Percentiles rank a stretch among this genome's conserved stretches.
Evolutionary conservation across 192 early-diverging fungal genomes (phyloP).

Genomic region (Coemansia sp.): DNA sequence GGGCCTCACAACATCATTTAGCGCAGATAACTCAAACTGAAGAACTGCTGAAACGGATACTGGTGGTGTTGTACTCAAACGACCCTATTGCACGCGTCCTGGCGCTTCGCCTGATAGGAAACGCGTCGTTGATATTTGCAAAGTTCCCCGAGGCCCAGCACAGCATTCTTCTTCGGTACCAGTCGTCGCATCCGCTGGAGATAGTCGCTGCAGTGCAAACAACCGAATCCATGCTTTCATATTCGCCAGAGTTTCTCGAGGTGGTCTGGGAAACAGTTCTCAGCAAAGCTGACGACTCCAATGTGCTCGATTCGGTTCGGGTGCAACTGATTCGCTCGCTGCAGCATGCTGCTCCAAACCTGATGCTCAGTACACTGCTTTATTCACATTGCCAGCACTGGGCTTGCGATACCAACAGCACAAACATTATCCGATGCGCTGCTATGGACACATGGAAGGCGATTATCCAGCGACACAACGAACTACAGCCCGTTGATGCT

Average conservation of each 20-base stretch:
- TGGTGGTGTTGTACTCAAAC: conserved; percentile 53
- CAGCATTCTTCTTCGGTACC: conserved; percentile 48
- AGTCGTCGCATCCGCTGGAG: conserved; percentile 54
- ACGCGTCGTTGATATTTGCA: conserved; percentile 49
- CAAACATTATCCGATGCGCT: conserved; percentile 23
- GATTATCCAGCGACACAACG: conserved; percentile 44
- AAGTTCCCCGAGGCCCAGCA: conserved; percentile 55
- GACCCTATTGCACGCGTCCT: conserved; percentile 55
- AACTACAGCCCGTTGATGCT: conserved; percentile 34
- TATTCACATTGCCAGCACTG: conserved; percentile 37
- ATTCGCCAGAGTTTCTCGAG: conserved; percentile 45
- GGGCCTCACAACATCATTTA: conserved; percentile 40
- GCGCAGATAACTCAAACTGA: conserved; percentile 41
- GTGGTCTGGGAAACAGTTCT: conserved; percentile 55
- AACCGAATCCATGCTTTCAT: conserved; percentile 45
- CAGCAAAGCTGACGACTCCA: conserved; percentile 26
- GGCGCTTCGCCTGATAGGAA: conserved; percentile 52
- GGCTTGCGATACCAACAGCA: conserved; percentile 22
- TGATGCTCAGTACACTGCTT: conserved; percentile 45
- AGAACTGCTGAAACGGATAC: conserved; percentile 54
- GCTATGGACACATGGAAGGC: conserved; percentile 35
- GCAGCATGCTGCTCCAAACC: conserved; percentile 38
- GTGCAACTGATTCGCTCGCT: conserved; percentile 51
- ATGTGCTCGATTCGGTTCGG: conserved; percentile 33
- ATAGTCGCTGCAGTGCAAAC: conserved; percentile 51